phyloP scores from a whole-genome alignment of 352 stramenopile genomes.

The Phytopythium chamaehyphon region DNA sequence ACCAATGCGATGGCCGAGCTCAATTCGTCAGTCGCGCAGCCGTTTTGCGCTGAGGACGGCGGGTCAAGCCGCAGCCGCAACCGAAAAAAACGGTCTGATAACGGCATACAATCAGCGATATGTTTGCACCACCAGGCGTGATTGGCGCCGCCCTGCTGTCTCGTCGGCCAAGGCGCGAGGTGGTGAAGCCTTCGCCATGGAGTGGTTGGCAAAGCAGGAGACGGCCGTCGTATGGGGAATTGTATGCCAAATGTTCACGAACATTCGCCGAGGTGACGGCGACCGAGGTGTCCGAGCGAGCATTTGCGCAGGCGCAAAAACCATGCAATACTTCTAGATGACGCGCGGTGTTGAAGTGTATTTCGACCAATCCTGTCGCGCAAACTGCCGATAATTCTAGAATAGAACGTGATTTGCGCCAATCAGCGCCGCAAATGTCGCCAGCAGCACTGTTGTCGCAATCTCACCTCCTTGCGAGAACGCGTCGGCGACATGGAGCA shows the following conservation, averaged over 20 bases:
- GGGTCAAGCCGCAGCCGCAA: neutral
- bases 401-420: neutral
- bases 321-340: neutral
- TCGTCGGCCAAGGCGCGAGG: constrained; percentile 1
- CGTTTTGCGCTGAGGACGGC: neutral
- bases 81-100: constrained; percentile 1
- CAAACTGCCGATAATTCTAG: neutral
- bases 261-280: constrained; percentile 14
- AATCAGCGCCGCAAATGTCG: neutral
- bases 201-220: neutral
- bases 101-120: neutral
- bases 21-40: neutral
- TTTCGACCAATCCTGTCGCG: neutral
- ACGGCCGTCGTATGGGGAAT: neutral
- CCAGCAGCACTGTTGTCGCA: neutral
- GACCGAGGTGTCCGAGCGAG: neutral
- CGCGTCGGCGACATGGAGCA: constrained; percentile 12
- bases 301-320: too few species aligned
- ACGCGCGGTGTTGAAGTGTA: neutral
- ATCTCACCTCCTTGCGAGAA: constrained; percentile 7
- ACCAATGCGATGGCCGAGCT: too few species aligned
- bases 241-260: constrained; percentile 15
- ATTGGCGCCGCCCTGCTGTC: constrained; percentile 3
- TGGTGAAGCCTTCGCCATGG: neutral
- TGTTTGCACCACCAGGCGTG: neutral